Percentiles rank a stretch among this genome's conserved stretches.
phyloP scores from a whole-genome alignment of 495 filamentous ascomycete species.

The Hypoxylon lenormandii region DNA sequence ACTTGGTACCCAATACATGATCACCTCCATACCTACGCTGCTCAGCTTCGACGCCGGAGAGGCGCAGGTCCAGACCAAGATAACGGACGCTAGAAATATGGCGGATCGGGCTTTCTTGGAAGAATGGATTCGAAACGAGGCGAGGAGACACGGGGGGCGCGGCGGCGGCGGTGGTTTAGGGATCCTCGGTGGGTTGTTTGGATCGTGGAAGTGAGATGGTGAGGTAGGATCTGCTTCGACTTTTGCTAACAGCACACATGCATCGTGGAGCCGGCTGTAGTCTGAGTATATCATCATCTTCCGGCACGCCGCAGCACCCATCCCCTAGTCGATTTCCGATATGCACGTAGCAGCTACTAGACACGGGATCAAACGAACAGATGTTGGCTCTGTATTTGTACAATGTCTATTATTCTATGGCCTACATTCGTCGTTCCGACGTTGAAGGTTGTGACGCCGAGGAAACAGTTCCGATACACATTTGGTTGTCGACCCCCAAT shows the following conservation, averaged over 20 bases:
- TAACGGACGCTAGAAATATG: constrained; percentile 66
- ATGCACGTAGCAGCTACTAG: background rate
- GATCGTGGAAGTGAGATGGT: constrained; percentile 41
- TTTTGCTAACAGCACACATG: background rate
- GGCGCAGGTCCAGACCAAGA: constrained; percentile 65
- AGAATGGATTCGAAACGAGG: constrained; percentile 72
- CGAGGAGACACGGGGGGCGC: constrained; percentile 60
- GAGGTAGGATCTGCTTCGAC: background rate
- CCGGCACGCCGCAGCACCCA: no score
- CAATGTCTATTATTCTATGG: constrained; percentile 9
- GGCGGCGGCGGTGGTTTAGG: constrained; percentile 59
- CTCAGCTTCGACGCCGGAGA: constrained; percentile 73
- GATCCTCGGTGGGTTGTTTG: constrained; percentile 61
- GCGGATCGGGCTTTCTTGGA: constrained; percentile 66
- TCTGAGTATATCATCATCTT: no score
- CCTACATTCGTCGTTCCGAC: background rate
- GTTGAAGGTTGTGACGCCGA: no score
- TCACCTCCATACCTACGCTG: constrained; percentile 75
- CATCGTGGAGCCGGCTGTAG: background rate
- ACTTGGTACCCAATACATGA: constrained; percentile 68
- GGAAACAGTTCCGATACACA: no score
- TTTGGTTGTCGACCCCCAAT: no score
- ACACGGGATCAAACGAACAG: background rate
- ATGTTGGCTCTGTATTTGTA: background rate
- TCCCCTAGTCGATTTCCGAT: background rate